These are phyloP conservation scores for Rhodosporidiobolus odoratus DNA, from an alignment of 768 basidiomycete genomes.

Conservation along the genomic window DNA sequence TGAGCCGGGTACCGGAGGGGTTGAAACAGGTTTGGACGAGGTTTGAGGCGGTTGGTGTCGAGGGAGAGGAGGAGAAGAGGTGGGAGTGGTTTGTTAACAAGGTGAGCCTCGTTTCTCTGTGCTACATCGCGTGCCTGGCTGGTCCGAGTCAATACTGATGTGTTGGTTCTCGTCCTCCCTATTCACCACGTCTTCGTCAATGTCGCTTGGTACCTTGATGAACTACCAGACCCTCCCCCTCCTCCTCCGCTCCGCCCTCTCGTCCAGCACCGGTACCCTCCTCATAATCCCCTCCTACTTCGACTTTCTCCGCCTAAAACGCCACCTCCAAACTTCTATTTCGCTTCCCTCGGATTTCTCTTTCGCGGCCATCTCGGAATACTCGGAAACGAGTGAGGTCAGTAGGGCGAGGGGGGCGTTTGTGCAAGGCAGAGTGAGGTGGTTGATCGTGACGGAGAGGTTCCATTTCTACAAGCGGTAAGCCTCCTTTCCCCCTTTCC, in stretches of 20 bases:
- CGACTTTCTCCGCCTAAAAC: constrained; percentile 88
- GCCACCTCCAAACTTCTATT: constrained; percentile 56
- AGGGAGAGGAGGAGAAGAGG: constrained; percentile 78
- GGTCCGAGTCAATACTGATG: no score
- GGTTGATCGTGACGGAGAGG: constrained; percentile 89
- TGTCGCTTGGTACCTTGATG: no score
- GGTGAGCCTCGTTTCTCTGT: constrained; percentile 49
- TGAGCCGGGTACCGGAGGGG: constrained; percentile 65
- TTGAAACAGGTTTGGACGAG: constrained; percentile 74
- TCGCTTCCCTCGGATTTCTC: constrained; percentile 64
- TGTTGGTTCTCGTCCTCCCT: no score
- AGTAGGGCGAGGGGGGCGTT: constrained; percentile 87
- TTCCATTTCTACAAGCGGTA: constrained; percentile 94
- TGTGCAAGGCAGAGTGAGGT: constrained; percentile 76
- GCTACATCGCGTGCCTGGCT: neutral
- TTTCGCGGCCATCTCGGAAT: constrained; percentile 88
- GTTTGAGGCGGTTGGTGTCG: constrained; percentile 66
- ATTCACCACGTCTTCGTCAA: no score
- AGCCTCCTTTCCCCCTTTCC: constrained; percentile 26
- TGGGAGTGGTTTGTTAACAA: constrained; percentile 83
- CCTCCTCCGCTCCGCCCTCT: constrained; percentile 85
- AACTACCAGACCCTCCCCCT: constrained; percentile 63
- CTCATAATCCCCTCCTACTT: constrained; percentile 92
- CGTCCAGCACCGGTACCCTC: constrained; percentile 77
- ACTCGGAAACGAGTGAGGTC: constrained; percentile 89